phyloP scores from a whole-genome alignment of 2,329 filamentous ascomycete species.

The Hypoxylon sp. region DNA sequence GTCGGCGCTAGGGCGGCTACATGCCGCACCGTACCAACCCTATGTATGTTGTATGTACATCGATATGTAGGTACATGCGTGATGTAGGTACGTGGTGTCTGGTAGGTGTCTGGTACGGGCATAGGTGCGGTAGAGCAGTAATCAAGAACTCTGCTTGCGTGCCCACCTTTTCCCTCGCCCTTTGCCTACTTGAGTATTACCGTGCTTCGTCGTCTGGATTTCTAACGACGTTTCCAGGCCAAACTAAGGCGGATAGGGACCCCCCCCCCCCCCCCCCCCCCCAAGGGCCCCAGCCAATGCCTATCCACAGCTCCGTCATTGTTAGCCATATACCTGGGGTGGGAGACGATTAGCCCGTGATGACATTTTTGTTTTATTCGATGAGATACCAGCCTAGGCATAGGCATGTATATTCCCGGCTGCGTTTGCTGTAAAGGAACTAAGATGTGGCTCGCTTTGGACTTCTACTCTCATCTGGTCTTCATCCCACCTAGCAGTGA shows the following conservation, averaged over 20 bases:
- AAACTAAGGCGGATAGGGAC: conserved; percentile 35
- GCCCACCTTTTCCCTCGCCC: conserved; percentile 34
- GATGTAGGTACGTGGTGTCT: too few relatives aligned
- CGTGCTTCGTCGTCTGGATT: conserved; percentile 36
- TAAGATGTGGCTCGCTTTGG: conserved; percentile 34
- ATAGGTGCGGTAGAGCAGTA: conserved; percentile 21
- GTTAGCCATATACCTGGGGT: conserved; percentile 31
- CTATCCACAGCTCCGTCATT: conserved; percentile 37
- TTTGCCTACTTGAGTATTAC: conserved; percentile 39
- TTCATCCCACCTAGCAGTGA: conserved; percentile 36
- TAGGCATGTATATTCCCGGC: conserved; percentile 37
- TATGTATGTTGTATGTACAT: too few relatives aligned
- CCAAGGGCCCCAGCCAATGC: conserved; percentile 35
- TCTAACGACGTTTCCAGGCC: conserved; percentile 27
- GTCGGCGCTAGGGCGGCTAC: neutral
- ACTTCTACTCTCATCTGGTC: conserved; percentile 29
- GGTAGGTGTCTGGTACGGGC: too few relatives aligned
- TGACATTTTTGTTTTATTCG: too few relatives aligned
- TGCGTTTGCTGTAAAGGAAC: conserved; percentile 36
- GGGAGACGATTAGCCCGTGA: conserved; percentile 37
- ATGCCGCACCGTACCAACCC: too few relatives aligned
- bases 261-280: too few relatives aligned
- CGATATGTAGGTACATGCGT: too few relatives aligned
- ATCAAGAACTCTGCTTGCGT: conserved; percentile 31
- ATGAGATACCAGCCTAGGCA: too few relatives aligned